Conservation (phyloP, 2,329 filamentous ascomycete species). For the Aureobasidium mangrovei region DNA sequence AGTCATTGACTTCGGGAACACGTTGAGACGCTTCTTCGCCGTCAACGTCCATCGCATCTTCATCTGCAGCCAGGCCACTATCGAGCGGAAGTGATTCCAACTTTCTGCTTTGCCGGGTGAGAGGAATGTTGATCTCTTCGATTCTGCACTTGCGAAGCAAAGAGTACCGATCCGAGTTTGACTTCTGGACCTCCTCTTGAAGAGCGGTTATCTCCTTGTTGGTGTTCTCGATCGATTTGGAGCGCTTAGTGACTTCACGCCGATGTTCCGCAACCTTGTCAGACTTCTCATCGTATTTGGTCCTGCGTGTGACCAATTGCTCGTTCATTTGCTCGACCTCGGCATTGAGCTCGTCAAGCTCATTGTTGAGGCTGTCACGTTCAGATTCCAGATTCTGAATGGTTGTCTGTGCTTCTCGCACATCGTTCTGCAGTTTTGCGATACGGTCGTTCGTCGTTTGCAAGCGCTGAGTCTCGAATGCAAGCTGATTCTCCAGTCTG, state of each 20-base stretch:
- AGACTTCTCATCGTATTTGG: constrained; percentile 58
- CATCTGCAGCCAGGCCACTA: constrained; percentile 58
- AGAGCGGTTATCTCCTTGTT: constrained; percentile 66
- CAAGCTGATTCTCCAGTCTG: constrained; percentile 51
- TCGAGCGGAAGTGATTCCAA: constrained; percentile 82
- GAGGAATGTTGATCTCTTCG: constrained; percentile 81
- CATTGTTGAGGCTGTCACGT: constrained; percentile 64
- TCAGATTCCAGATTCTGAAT: constrained; percentile 63
- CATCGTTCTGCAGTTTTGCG: constrained; percentile 55
- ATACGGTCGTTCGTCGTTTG: constrained; percentile 62
- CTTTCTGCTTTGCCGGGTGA: constrained; percentile 58
- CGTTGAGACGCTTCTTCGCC: constrained; percentile 51
- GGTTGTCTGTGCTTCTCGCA: constrained; percentile 57
- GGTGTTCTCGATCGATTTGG: constrained; percentile 68
- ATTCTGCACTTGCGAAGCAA: constrained; percentile 83
- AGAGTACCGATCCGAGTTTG: constrained; percentile 73
- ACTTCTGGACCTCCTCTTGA: constrained; percentile 81
- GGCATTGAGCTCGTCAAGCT: constrained; percentile 62
- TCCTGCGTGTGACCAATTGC: constrained; percentile 59
- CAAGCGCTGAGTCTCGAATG: constrained; percentile 62
- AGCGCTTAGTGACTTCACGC: constrained; percentile 71
- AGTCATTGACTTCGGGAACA: constrained; percentile 63
- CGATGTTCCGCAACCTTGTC: constrained; percentile 72
- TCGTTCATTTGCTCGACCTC: constrained; percentile 70
- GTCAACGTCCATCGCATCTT: constrained; percentile 76